Base-by-base conservation (phyloP, 1,139 yeast species). In the Hyphopichia khmerensis region DNA sequence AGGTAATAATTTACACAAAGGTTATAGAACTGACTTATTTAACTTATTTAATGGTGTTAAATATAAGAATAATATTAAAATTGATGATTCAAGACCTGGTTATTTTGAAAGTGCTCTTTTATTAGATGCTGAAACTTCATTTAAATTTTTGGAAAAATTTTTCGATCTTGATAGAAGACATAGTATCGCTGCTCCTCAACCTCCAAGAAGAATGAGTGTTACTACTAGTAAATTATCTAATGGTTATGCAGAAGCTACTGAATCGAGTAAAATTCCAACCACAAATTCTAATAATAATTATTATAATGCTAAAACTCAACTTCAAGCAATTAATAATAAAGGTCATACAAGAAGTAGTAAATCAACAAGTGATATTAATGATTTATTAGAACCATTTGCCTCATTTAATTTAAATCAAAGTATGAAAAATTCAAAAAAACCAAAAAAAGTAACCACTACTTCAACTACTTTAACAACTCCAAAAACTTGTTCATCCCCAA, bases 1-100 rank as follows among this genome's bases (percentile, higher is more conserved):
- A 6, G 72, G 69, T 33, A 80, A 80, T 50, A 69, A 70, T 39
- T 65, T 68, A 43, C 79, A 64, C 18, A 73, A 79, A 50, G 72
- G 69, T 24, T 78, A 75, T 49, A 57, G 86, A 46, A 69, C 72
- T 26, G 84, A 80, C 38, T 53, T 80, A 26, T 80, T 80, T 59
- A 79, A 80, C 55, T 54, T 75, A 45, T 59, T 71, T 46, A 78
- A 81, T 50, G 84, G 84, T 13, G 76, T 77, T 23, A 75, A 71
- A 42, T 75, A 70, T 45, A 65, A 67, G 33, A 79, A 77, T 45
- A 57, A 58, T 17, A 58, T 80, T 47, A 71, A 75, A 50, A 74
- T 82, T 39, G 87, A 82, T 55, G 87, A 83, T 43, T 77, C 84
- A 9, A 62, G 75, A 44, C 87, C 87, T 0, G 87, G 87, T 1